Evolutionary conservation across 2,329 filamentous ascomycete genomes (phyloP).

Genomic region (Celoporthe dispersa): DNA sequence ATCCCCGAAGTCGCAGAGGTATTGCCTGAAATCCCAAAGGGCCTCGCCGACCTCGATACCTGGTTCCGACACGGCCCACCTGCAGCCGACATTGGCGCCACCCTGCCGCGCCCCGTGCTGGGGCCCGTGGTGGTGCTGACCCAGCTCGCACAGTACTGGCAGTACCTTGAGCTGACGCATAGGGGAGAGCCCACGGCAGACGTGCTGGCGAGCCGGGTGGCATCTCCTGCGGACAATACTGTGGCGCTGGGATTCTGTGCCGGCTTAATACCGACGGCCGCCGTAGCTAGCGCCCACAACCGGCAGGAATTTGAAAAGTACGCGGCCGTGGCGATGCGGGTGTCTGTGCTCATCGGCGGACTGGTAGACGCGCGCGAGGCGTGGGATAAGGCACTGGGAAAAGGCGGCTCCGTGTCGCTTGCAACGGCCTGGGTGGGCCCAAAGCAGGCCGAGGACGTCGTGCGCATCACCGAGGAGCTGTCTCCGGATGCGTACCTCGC

Average conservation of each 20-base stretch:
- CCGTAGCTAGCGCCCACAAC: constrained; percentile 39
- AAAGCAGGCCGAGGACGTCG: constrained; percentile 31
- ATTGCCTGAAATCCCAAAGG: no score
- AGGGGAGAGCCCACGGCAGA: constrained; percentile 25
- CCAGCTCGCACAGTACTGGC: constrained; percentile 43
- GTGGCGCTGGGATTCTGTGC: constrained; percentile 42
- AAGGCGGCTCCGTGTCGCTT: constrained; percentile 35
- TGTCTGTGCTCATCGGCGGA: constrained; percentile 44
- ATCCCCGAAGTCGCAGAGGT: no score
- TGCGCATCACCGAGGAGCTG: constrained; percentile 16
- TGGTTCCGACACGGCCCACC: no score
- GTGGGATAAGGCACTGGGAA: constrained; percentile 28
- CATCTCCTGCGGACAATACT: no score
- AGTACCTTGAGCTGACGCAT: constrained; percentile 29
- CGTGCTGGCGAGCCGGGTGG: no score
- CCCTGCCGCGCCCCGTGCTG: constrained; percentile 28
- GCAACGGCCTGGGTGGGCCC: constrained; percentile 33
- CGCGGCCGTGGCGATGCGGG: constrained; percentile 43
- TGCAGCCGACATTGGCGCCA: no score
- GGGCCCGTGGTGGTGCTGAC: constrained; percentile 44
- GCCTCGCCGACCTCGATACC: no score
- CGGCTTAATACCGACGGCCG: constrained; percentile 44
- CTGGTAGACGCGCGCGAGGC: constrained; percentile 42
- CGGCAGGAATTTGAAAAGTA: constrained; percentile 39
- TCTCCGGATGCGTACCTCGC: constrained; percentile 21